Evolutionary conservation across 176 grass and related monocot genomes (phyloP), one percentile per base, ranked within the genome.

Genomic region (Eremochloa ophiuroides): DNA sequence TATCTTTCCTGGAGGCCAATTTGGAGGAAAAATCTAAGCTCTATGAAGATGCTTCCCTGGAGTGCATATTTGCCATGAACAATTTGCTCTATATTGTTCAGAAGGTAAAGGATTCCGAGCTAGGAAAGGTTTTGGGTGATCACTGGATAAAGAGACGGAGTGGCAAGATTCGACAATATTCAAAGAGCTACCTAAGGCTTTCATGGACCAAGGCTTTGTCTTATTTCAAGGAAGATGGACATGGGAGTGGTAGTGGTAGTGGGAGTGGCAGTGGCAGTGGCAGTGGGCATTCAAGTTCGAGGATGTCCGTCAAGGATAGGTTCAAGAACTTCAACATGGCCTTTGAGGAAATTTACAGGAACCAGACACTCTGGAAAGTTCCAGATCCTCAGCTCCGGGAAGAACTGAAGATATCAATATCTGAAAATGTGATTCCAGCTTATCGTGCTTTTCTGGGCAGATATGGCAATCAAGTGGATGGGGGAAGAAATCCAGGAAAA

Each of bases 61-160:
- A 83, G 70, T 93, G 88, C 88, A 87, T 98, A 91, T 98, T 98
- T 91, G 84, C 91, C 46, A 98, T 98, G 95, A 98, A 94, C 78
- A 98, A 98, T 85, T 89, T 98, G 88, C 80, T 93, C 33, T 94
- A 98, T 71, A 98, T 98, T 69, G 84, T 94, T 74, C 86, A 93
- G 44, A 94, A 94, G 80, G 86, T 88, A 20, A 98, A 91, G 69
- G 92, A 98, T 82, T 98, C 92, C 4, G 95, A 98, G 78, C 93
- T 98, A n/a, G 88, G 95, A 30, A 94, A 89, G 55, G 86, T 93
- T 87, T 87, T 98, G 78, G 92, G 95, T 38, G 92, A 98, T 73
- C 85, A 86, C 27, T 98, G 95, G 95, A 74, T 98, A 84, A 85
- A 85, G 10, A 88, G 86, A 48, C 92, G 61, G 29, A 84, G 81